Percentiles rank a stretch among this genome's conserved stretches.
These are phyloP conservation scores for Mucuna pruriens DNA, from an alignment of 306 rosid genomes.

Conservation along the genomic window DNA sequence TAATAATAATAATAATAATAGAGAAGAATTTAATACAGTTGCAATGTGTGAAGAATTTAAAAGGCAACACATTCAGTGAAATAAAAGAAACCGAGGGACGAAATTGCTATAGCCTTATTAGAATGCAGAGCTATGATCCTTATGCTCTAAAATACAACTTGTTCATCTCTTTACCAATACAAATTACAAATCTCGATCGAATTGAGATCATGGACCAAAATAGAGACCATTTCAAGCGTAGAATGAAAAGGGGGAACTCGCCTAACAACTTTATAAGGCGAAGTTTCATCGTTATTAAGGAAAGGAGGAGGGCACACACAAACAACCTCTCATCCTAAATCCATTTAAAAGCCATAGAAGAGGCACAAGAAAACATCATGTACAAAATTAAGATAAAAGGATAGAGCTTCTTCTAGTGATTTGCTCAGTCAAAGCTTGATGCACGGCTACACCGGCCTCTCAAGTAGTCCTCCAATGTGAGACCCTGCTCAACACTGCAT, in stretches of 20 bases:
- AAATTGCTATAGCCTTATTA: conserved; percentile 18
- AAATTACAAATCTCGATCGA: conserved; percentile 40
- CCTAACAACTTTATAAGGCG: conserved; percentile 37
- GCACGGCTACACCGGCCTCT: conserved; percentile 92
- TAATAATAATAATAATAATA: too few species aligned
- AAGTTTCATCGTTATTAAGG: conserved; percentile 50
- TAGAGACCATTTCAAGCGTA: conserved; percentile 4
- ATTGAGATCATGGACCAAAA: conserved; percentile 45
- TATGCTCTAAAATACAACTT: conserved; percentile 43
- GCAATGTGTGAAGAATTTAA: too few species aligned
- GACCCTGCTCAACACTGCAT: conserved; percentile 78
- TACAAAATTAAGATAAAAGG: conserved; percentile 52
- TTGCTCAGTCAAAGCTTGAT: conserved; percentile 87
- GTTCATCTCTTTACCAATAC: conserved; percentile 40
- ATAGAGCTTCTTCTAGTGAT: conserved; percentile 27
- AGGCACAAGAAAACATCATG: conserved; percentile 43
- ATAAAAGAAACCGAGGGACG: background rate
- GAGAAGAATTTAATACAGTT: too few species aligned
- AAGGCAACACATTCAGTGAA: background rate
- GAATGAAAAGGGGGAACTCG: conserved; percentile 28
- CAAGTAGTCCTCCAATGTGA: conserved; percentile 84
- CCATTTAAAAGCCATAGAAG: conserved; percentile 43
- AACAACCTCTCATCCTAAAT: conserved; percentile 96
- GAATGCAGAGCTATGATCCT: conserved; percentile 22
- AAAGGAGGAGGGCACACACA: conserved; percentile 88